Percentiles rank a stretch among this genome's conserved stretches.
Conservation (phyloP, 2,329 filamentous ascomycete genomes). For the Fusarium ramigenum region DNA sequence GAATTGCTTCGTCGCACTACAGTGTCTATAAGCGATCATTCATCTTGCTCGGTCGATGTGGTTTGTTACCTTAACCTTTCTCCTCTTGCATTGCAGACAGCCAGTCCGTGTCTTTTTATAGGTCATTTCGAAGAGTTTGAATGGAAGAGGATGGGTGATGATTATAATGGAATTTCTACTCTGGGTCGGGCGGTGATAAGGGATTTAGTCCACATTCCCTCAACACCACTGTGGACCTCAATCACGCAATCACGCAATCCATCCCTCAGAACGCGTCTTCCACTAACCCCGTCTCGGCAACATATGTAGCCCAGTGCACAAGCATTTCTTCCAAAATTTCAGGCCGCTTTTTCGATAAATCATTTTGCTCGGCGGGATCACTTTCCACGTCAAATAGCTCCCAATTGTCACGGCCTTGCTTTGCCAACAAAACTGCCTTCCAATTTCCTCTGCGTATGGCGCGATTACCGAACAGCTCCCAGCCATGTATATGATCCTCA, state of each 20-base stretch:
- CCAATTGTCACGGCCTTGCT: neutral
- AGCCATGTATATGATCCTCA: constrained; percentile 61
- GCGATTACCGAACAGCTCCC: constrained; percentile 63
- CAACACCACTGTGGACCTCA: neutral
- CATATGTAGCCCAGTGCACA: constrained; percentile 1
- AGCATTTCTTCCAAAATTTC: constrained; percentile 15
- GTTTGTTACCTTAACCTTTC: neutral
- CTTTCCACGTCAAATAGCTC: constrained; percentile 13
- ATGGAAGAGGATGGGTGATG: neutral
- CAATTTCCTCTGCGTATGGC: constrained; percentile 65
- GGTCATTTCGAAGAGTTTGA: neutral
- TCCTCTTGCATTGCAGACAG: neutral
- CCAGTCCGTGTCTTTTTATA: constrained; percentile 5
- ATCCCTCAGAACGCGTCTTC: neutral
- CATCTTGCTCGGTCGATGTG: rapidly evolving
- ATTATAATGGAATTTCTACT: neutral
- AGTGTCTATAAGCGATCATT: neutral
- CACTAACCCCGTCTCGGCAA: constrained; percentile 5
- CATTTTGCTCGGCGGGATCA: constrained; percentile 4
- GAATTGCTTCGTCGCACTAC: neutral
- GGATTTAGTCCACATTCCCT: no score
- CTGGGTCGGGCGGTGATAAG: neutral
- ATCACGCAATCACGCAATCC: neutral
- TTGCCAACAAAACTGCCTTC: constrained; percentile 57
- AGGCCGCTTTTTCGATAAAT: neutral